A percentile compares a stretch with the other conserved stretches of the same genome.
These are phyloP conservation scores for Trichoderma breve DNA, from an alignment of 2,329 filamentous ascomycete genomes.

Conservation along the genomic window DNA sequence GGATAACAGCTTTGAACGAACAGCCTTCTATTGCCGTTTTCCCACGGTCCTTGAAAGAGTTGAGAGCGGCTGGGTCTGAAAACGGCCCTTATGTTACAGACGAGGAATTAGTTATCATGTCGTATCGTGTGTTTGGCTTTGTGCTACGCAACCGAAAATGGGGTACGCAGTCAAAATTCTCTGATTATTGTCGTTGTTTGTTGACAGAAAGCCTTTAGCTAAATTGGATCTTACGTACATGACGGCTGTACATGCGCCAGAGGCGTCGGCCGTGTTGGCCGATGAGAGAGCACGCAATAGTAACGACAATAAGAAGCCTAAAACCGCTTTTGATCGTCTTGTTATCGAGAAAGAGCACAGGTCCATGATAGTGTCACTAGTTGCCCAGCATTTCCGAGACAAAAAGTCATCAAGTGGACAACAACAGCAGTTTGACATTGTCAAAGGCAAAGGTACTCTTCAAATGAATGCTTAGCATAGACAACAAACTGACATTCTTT, in stretches of 20 bases:
- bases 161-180: constrained; percentile 25
- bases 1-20: neutral
- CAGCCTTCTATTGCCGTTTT: neutral
- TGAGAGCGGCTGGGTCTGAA: neutral
- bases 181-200: neutral
- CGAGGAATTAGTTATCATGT: constrained; percentile 33
- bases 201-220: neutral
- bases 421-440: neutral
- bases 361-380: neutral
- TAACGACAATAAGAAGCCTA: neutral
- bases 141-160: constrained; percentile 34
- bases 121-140: constrained; percentile 35
- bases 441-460: constrained; percentile 9
- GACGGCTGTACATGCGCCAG: neutral
- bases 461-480: accelerated
- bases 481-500: neutral
- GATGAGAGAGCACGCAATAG: neutral
- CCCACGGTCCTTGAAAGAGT: constrained; percentile 1
- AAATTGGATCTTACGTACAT: neutral
- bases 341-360: constrained; percentile 23
- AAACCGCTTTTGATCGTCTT: constrained; percentile 29
- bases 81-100: constrained; percentile 19
- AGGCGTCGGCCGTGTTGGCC: neutral
- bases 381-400: constrained; percentile 21
- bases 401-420: constrained; percentile 20